Evolutionary conservation across 1,284 basidiomycete genomes (phyloP), one percentile per base, ranked within the genome.

Genomic region (Trichosporon inkin): DNA sequence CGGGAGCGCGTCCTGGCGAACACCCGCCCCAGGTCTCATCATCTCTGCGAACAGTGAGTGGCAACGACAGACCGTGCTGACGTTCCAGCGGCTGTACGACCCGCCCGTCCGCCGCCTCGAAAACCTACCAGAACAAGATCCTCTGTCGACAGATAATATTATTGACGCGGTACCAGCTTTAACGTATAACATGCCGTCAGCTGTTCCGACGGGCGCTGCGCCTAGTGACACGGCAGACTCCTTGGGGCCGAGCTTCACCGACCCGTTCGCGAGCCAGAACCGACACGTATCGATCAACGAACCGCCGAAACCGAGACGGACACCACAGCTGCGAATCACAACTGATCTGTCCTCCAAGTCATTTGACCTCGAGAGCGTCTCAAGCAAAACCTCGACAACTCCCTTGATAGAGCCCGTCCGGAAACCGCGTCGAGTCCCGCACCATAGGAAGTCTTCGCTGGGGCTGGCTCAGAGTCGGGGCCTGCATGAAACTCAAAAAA

Each of bases 401-500:
- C 44, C 44, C 4, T 14, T 17, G 24, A 24, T 49, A 13, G 44
- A 49, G 44, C 24, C 44, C 8, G 44, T 17, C 3, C 24, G 44
- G n/a, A 28, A 32, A 19, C 44, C 44, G 14, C 24, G 24, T 8
- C 44, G 44, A 6, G 44, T 28, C 3, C 44, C 44, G 13, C 44
- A 49, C 16, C 44, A 49, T 22, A 32, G 44, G 14, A 49, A 49
- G 16, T 49, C 44, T n/a, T 49, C 44, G 14, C 13, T 49, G 22
- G 44, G 44, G 2, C 13, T 49, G 13, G 44, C 44, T 49, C 44
- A 49, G 36, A 66, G 64, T 14, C 57, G 65, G n/a, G 72, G 73
- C 0, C 63, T 72, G 24, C 67, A 70, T 41, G 75, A 77, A 47
- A 72, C 71, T 1, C 71, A 72, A 47, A 76, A 77, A 56, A 63